A percentile compares a stretch with the other conserved stretches of the same genome.
These are phyloP conservation scores for Nepenthes alata DNA, from an alignment of 179 eudicot genomes.

Conservation along the genomic window DNA sequence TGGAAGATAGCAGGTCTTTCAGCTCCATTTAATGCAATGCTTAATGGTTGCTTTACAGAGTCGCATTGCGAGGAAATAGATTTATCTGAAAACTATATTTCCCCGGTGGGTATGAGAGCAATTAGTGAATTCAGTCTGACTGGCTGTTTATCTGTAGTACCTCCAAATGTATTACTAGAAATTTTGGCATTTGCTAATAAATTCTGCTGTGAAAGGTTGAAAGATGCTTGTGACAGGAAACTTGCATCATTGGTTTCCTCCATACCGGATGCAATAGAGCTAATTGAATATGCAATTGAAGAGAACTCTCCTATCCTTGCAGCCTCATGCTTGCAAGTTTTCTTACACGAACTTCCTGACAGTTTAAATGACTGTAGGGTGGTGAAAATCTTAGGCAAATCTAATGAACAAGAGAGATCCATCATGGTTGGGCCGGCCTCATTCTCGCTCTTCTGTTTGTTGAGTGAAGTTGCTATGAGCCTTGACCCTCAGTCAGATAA, in stretches of 20 bases:
- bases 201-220: slow-evolving; percentile 83
- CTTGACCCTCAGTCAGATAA: slow-evolving; percentile 53
- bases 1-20: slow-evolving; percentile 69
- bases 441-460: slow-evolving; percentile 61
- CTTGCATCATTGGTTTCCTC: slow-evolving; percentile 61
- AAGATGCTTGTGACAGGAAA: slow-evolving; percentile 77
- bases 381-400: slow-evolving; percentile 48
- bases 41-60: slow-evolving; percentile 75
- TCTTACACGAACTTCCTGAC: slow-evolving; percentile 75
- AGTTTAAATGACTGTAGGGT: slow-evolving; percentile 53
- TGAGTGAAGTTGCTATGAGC: slow-evolving; percentile 69
- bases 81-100: slow-evolving; percentile 62
- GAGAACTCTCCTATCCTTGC: slow-evolving; percentile 79
- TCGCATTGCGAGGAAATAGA: slow-evolving; percentile 55
- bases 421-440: slow-evolving; percentile 68
- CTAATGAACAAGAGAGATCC: slow-evolving; percentile 39
- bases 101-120: slow-evolving; percentile 60
- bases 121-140: slow-evolving; percentile 52
- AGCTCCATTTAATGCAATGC: slow-evolving; percentile 80
- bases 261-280: slow-evolving; percentile 64
- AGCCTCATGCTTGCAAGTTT: slow-evolving; percentile 81
- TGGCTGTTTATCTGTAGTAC: slow-evolving; percentile 35
- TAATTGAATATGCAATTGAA: slow-evolving; percentile 74
- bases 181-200: slow-evolving; percentile 71
- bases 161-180: slow-evolving; percentile 54